Evolutionary conservation across 768 basidiomycete species (phyloP), one percentile per base, ranked within the genome.

Genomic region (Nidularia sp.): DNA sequence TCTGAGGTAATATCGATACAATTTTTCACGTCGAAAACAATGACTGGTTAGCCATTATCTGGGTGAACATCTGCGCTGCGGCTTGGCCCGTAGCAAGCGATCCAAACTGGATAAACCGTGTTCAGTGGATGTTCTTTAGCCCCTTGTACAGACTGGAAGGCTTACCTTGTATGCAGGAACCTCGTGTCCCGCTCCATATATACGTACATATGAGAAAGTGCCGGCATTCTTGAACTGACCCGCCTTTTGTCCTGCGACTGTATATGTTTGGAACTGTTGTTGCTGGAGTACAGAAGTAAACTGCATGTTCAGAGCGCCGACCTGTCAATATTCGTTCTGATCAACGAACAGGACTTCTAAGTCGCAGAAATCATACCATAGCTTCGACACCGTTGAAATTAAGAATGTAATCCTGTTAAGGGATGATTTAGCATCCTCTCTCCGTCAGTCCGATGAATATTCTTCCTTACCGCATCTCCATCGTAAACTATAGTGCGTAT

Each of bases 221-320:
- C 80, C 82, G 5, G 82, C 78, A 54, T 80, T 82, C 68, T 83
- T 83, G 65, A 65, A 80, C 44, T 74, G 62, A 2, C 80, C 81
- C 5, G 80, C 68, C 1, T 61, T 46, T 48, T 74, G 67, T 0
- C 80, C 80, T 0, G 63, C 56, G 6, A 83, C 80, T 1, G 70
- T 80, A 64, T 67, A 83, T 43, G 69, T 68, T 10, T 70, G 57
- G 60, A 79, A 80, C 3, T 57, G 25, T 60, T 78, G 75, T 47
- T 68, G 45, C 39, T 71, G 62, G 56, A 69, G 80, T 36, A 63
- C 13, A 0, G 70, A 15, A 8, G 73, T 73, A 62, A 77, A 78
- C 52, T 70, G 59, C 5, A 79, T 82, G 52, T 76, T 64, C 5
- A 84, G 70, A 42, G 65, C 67, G 54, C 75, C 66, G 32, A 81